Base-by-base conservation (phyloP, 2,329 filamentous ascomycete species). In the Paramyrothecium sp. region DNA sequence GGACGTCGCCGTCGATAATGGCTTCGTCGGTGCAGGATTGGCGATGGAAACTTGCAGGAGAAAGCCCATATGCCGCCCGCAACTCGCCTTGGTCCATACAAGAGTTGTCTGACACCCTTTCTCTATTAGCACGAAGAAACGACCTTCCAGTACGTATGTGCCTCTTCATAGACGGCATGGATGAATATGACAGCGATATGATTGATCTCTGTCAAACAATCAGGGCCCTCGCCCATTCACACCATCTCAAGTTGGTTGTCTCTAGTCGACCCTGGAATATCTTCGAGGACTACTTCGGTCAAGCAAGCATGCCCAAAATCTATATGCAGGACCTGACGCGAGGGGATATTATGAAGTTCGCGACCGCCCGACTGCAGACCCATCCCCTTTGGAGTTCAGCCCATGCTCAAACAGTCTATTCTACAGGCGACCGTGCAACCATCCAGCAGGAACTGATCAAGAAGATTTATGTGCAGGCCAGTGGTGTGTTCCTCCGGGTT, bases 401-500 rank as follows among this genome's bases (percentile, higher is more conserved):
- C 38, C 4, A 44, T 16, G 38, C 38, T 19, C 38, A 44, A 5
- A 10, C 38, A 7, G 38, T 19, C 4, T 16, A 44, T 44, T 12
- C 38, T 30, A 5, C 38, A 16, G 13, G 20, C 17, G n/a, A 47
- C 5, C 34, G 56, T 19, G 34, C 44, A 16, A n/a, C 19, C 3
- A 44, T 47, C 3, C 33, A 48, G 17, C 22, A 21, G 3, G 46
- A 54, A 8, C 12, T 61, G 5, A 23, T 62, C 2, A 16, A 53
- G 1, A 20, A 33, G 4, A 57, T 66, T 16, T 22, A 51, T 2
- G n/a, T 46, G 3, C 56, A 53, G 19, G 54, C 63, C 1, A 33
- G 59, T 11, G 63, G 63, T 0, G 58, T 65, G 2, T 66, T 66
- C 23, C 58, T 66, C 0, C 66, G 61, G 63, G 62, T 62, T 7